These are phyloP conservation scores for Debaryomyces fabryi DNA, from an alignment of 1,139 yeast genomes.

Conservation along the genomic window DNA sequence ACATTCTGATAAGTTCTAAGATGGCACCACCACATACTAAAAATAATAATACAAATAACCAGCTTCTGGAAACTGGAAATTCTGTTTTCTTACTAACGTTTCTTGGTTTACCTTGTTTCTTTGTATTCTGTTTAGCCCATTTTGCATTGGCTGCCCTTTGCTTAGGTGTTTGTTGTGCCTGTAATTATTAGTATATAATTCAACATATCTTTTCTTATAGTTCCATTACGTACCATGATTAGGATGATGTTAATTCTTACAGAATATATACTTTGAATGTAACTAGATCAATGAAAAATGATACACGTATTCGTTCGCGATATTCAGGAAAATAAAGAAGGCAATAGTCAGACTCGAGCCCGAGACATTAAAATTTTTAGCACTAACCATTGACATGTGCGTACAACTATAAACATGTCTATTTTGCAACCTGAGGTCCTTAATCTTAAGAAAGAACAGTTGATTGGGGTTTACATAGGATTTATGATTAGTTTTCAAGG, in stretches of 20 bases:
- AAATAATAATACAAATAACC: constrained; percentile 67
- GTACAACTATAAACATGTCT: neutral
- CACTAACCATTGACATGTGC: neutral
- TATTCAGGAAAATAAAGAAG: neutral
- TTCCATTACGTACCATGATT: constrained; percentile 2
- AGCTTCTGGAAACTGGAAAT: constrained; percentile 56
- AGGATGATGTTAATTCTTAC: neutral
- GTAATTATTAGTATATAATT: constrained; percentile 46
- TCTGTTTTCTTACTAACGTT: constrained; percentile 34
- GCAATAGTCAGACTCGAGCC: neutral
- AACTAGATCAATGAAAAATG: neutral
- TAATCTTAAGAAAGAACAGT: too few relatives aligned
- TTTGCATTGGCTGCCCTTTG: constrained; percentile 85
- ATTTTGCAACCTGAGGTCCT: neutral
- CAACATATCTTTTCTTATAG: too few relatives aligned
- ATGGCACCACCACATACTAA: constrained; percentile 83
- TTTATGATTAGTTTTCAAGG: neutral
- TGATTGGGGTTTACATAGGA: neutral
- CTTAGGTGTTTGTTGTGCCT: constrained; percentile 72
- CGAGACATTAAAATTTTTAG: neutral
- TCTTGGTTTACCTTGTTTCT: constrained; percentile 67
- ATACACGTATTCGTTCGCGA: constrained; percentile 1
- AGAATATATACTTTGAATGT: neutral
- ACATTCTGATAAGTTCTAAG: constrained; percentile 61
- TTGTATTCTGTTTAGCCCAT: constrained; percentile 73